Base-by-base conservation (phyloP, 352 stramenopile genomes). In the Elongisporangium anandrum region DNA sequence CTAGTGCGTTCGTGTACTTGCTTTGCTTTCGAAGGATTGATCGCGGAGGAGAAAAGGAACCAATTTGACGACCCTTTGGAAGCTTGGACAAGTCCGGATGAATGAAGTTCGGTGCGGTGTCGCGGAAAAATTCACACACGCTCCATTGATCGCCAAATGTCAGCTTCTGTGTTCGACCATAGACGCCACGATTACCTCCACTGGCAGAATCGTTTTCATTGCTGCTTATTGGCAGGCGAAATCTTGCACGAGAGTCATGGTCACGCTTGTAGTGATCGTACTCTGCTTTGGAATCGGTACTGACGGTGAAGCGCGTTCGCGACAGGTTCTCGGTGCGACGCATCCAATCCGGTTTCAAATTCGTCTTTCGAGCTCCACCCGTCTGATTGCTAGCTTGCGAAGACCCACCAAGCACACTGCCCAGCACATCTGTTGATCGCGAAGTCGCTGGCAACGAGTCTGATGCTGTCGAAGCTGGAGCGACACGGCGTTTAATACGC, bases 301-400 rank as follows among this genome's bases (percentile, higher is more conserved):
- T 66, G 50, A 86, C 77, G 22, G 70, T 87, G 63, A 92, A 89
- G 26, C 82, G 80, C 57, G 82, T 81, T 34, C 71, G 72, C 21
- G 69, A 75, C 9, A 89, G 63, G 8, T 70, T 74, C 53, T 92
- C 82, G 38, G 81, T 82, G n/a, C 81, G 69, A n/a, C 73, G 68
- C 67, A 92, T 83, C 77, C 77, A 92, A 57, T 92, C 82, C 5
- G 82, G 82, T 52, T 89, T 90, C 23, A 92, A 59, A 15, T 41
- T 41, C 9, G 29, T 41, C 9, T 41, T 41, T 41, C 29, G 29
- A 41, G 13, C 29, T 41, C 29, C 29, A 15, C 29, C 29, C 29
- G 29, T 15, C 9, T 41, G 29, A 2, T 4, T 41, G 9, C 29
- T 8, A 41, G 29, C 13, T 41, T 41, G 29, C 2, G 29, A 41